Evolutionary conservation across 2,329 filamentous ascomycete species (phyloP).

Genomic region (Harringtonia aguacate): DNA sequence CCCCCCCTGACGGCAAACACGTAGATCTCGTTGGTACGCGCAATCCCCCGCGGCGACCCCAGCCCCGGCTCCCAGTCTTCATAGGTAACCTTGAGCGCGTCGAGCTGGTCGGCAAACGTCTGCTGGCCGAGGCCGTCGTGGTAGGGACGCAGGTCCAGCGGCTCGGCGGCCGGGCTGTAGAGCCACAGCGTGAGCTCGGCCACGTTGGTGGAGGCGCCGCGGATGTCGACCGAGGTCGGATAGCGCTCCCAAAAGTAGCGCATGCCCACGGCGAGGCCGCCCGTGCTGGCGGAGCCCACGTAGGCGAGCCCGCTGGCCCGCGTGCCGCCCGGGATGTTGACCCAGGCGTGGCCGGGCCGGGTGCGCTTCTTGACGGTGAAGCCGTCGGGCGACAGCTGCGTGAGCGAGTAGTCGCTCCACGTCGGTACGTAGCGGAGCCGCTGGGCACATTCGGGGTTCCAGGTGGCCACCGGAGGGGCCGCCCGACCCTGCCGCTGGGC

Average conservation of each 20-base stretch:
- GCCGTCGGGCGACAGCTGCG: slow-evolving; percentile 48
- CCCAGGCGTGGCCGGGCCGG: slow-evolving; percentile 44
- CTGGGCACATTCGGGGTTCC: slow-evolving; percentile 6
- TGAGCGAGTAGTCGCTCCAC: slow-evolving; percentile 47
- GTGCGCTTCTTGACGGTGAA: slow-evolving; percentile 52
- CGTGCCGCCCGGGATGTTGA: slow-evolving; percentile 45
- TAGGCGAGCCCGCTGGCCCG: slow-evolving; percentile 47
- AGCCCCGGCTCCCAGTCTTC: slow-evolving; percentile 49
- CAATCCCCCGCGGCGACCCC: slow-evolving; percentile 46
- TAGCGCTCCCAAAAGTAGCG: slow-evolving; percentile 55
- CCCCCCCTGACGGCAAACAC: background rate
- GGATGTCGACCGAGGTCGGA: slow-evolving; percentile 46
- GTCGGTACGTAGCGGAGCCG: slow-evolving; percentile 26
- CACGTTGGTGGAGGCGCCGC: slow-evolving; percentile 34
- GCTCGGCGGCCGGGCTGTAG: slow-evolving; percentile 44
- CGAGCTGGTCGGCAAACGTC: slow-evolving; percentile 45
- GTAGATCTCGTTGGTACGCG: slow-evolving; percentile 44
- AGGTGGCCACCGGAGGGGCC: slow-evolving; percentile 12
- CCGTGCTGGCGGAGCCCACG: slow-evolving; percentile 42
- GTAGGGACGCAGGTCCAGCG: slow-evolving; percentile 45
- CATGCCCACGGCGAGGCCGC: slow-evolving; percentile 48
- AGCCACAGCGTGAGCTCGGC: slow-evolving; percentile 49
- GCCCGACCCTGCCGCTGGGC: slow-evolving; percentile 25
- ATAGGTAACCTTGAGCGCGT: slow-evolving; percentile 52
- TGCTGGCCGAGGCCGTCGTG: slow-evolving; percentile 47